These are phyloP conservation scores for Entomortierella parvispora DNA, from an alignment of 192 early-diverging fungal genomes.

Conservation along the genomic window DNA sequence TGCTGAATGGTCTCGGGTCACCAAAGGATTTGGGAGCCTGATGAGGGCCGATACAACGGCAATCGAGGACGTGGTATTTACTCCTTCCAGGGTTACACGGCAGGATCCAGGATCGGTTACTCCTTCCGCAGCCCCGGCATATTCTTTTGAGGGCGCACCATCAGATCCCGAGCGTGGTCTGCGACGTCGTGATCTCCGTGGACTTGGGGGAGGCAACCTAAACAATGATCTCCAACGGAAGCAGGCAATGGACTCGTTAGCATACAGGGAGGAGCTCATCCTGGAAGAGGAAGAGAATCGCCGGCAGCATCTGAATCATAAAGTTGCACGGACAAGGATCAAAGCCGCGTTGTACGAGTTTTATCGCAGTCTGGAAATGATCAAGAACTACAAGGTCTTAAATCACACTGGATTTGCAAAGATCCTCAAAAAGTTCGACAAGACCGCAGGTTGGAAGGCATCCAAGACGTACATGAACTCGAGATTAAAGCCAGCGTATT, in stretches of 20 bases:
- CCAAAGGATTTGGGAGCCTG: conserved; percentile 25
- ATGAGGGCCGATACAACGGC: conserved; percentile 19
- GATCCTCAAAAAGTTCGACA: conserved; percentile 84
- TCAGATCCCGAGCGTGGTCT: conserved; percentile 15
- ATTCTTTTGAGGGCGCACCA: neutral
- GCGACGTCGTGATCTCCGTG: conserved; percentile 8
- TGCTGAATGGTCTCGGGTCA: conserved; percentile 39
- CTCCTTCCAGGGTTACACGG: neutral
- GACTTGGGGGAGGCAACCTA: neutral
- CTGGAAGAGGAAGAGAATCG: conserved; percentile 28
- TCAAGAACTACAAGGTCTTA: conserved; percentile 73
- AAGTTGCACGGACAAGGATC: conserved; percentile 63
- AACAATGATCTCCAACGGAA: neutral
- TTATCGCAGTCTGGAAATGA: conserved; percentile 75
- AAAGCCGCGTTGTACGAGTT: conserved; percentile 79
- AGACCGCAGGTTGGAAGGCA: conserved; percentile 56
- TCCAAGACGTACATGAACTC: conserved; percentile 29
- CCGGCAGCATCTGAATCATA: conserved; percentile 36
- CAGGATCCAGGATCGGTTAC: neutral
- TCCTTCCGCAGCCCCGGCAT: neutral
- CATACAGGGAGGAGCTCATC: conserved; percentile 21
- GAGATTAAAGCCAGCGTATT: conserved; percentile 50
- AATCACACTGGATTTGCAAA: conserved; percentile 69
- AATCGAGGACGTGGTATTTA: conserved; percentile 21
- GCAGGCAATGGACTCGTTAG: neutral